Percentiles rank a stretch among this genome's conserved stretches.
Conservation (phyloP, 169 alveolate genomes). For the Plasmodium gaboni region DNA sequence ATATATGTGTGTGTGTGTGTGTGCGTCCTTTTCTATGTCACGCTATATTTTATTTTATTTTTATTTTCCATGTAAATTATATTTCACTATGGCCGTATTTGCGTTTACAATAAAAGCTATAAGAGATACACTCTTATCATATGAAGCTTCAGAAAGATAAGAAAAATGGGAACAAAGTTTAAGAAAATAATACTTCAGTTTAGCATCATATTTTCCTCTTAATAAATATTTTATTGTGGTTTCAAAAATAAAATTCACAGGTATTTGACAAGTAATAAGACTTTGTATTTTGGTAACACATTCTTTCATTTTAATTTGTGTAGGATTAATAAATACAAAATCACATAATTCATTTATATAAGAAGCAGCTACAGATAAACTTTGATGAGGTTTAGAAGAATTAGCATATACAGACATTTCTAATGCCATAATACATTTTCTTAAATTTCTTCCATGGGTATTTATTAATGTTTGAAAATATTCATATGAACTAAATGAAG, state of each 20-base stretch:
- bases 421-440: conserved; percentile 73
- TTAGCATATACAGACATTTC: conserved; percentile 68
- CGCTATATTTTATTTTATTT: not conserved
- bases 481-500: conserved; percentile 8
- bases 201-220: conserved; percentile 24
- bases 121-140: conserved; percentile 66
- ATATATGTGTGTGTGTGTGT: too few species aligned
- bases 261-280: conserved; percentile 60
- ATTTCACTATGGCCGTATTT: conserved; percentile 60
- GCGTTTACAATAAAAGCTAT: conserved; percentile 68
- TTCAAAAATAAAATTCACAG: conserved; percentile 68
- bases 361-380: conserved; percentile 43
- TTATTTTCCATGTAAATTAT: conserved; percentile 21
- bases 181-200: conserved; percentile 36
- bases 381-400: conserved; percentile 43
- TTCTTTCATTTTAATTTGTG: conserved; percentile 58
- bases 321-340: conserved; percentile 54
- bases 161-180: conserved; percentile 46
- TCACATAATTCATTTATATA: conserved; percentile 63
- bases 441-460: conserved; percentile 50
- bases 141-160: conserved; percentile 52
- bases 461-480: conserved; percentile 44
- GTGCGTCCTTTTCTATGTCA: too few species aligned
- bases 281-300: conserved; percentile 69
- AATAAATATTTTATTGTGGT: conserved; percentile 46